Evolutionary conservation across 2,329 filamentous ascomycete species (phyloP), one percentile per base, ranked within the genome.

Genomic region (Ophiostoma piceae): DNA sequence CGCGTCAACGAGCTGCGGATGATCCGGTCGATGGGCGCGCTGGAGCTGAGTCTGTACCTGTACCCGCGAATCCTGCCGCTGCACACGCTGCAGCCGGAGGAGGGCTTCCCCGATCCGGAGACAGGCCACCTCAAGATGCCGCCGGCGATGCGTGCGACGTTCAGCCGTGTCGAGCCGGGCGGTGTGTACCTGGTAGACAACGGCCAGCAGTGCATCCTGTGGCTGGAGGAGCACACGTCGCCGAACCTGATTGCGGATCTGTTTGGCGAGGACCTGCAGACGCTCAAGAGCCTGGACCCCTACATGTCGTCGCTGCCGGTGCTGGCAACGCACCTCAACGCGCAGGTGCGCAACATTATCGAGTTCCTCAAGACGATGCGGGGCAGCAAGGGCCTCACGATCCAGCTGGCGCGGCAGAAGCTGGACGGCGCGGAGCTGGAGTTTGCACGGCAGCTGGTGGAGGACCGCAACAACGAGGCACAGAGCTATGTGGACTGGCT

Each of bases 401-500:
- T 99, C 66, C 95, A 98, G 80, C 84, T 99, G 66, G 95, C 95
- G 8, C 83, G 95, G 71, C 95, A 98, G 79, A 94, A 94, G 0
- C 84, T 98, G 3, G 95, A 99, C 76, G 95, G 95, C 0, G 92
- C 94, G 2, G 95, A 99, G 79, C 98, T 93, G 76, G 95, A 99
- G 79, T 99, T 98, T 82, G 95, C 95, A 8, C 84, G 94, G 68
- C 83, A 96, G 80, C 80, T 99, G 74, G 88, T 97, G 41, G 95
- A 99, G 80, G 95, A 99, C 77, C 87, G 95, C 74, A 98, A 98
- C 79, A 97, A 97, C 74, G 95, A 99, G 81, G 95, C 95, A 47
- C 94, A 96, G 81, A 96, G 92, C 77, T 99, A 98, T 79, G 95
- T 98, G 43, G 95, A 99, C 81, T 99, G 95, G 95, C 84, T 99